Percentiles rank a stretch among this genome's conserved stretches.
Evolutionary conservation across 148 eudicot species (phyloP).

Genomic region (Cornus florida): DNA sequence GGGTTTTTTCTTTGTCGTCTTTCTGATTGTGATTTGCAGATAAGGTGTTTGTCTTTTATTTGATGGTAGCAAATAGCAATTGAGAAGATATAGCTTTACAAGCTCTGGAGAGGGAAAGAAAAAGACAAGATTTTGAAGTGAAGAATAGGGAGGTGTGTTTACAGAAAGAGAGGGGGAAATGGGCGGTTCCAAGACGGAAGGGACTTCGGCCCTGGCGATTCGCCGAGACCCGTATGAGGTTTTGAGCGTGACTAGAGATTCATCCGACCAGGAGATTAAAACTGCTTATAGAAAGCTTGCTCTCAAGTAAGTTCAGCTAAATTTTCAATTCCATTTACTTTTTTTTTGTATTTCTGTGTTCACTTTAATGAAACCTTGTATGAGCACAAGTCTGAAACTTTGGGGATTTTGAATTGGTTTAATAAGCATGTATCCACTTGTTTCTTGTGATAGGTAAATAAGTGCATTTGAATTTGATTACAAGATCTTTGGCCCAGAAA

Average conservation of each 20-base stretch:
- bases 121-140: neutral
- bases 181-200: constrained; percentile 49
- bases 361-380: neutral
- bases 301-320: constrained; percentile 61
- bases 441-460: too few species aligned
- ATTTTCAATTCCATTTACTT: constrained; percentile 5
- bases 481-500: too few species aligned
- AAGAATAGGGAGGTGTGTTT: neutral
- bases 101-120: neutral
- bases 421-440: neutral
- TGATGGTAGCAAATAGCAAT: constrained; percentile 15
- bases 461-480: too few species aligned
- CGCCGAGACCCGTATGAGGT: constrained; percentile 94
- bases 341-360: constrained; percentile 3
- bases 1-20: neutral
- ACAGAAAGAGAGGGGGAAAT: constrained; percentile 4
- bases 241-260: constrained; percentile 66
- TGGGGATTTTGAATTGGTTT: neutral
- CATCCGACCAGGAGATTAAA: constrained; percentile 88
- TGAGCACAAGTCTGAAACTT: neutral
- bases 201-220: constrained; percentile 45
- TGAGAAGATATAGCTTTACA: neutral
- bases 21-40: constrained; percentile 3
- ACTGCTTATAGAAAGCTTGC: constrained; percentile 95
- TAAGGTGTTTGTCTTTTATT: neutral